Conservation (phyloP, 495 filamentous ascomycete species). For the Cercophora newfieldiana region DNA sequence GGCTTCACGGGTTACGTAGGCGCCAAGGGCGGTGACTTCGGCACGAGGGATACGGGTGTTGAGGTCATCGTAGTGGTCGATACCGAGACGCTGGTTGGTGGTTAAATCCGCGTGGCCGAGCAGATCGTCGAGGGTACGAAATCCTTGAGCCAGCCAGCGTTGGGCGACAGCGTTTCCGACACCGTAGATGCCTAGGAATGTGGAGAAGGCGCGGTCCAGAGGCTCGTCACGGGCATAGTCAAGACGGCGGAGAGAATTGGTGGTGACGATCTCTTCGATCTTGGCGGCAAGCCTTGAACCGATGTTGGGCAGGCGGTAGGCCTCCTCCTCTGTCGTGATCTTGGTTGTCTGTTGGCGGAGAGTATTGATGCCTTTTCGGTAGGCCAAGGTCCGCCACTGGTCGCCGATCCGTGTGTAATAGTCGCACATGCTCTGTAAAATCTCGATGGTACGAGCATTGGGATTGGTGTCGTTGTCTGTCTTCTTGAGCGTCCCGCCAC, state of each 20-base stretch:
- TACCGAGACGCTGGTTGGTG: constrained; percentile 71
- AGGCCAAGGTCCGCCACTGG: constrained; percentile 76
- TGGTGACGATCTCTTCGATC: constrained; percentile 85
- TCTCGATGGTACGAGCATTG: constrained; percentile 72
- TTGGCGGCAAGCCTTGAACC: constrained; percentile 78
- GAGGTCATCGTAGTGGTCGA: constrained; percentile 84
- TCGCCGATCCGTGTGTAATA: constrained; percentile 77
- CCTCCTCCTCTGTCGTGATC: constrained; percentile 69
- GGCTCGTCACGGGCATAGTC: constrained; percentile 67
- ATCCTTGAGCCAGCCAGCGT: constrained; percentile 77
- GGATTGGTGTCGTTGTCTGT: constrained; percentile 41
- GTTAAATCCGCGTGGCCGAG: constrained; percentile 59
- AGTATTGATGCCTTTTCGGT: constrained; percentile 75
- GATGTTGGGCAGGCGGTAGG: constrained; percentile 66
- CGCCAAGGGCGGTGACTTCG: constrained; percentile 72
- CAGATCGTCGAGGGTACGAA: constrained; percentile 74
- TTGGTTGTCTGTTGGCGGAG: constrained; percentile 66
- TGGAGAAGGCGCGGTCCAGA: constrained; percentile 59
- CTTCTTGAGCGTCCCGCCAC: constrained; percentile 37
- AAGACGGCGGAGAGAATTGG: constrained; percentile 71
- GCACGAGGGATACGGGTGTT: constrained; percentile 74
- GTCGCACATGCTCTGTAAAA: constrained; percentile 79
- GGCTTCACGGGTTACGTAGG: constrained; percentile 64
- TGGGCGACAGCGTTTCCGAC: constrained; percentile 70
- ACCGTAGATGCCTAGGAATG: constrained; percentile 78